Conservation (phyloP, 768 basidiomycete species). For the Coprinopsis sp. region DNA sequence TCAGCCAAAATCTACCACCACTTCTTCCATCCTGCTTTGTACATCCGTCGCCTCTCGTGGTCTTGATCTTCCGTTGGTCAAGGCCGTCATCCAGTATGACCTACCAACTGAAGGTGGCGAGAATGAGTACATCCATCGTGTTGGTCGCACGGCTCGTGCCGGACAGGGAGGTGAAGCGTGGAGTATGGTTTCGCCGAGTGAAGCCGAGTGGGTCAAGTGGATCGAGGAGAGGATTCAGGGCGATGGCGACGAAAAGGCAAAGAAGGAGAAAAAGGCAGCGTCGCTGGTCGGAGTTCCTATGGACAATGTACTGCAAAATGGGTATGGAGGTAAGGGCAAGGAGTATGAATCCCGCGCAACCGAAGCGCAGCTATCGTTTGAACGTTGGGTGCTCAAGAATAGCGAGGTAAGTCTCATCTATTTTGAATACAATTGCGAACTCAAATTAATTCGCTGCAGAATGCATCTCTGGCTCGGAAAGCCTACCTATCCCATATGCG, state of each 20-base stretch:
- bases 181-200: conserved; percentile 85
- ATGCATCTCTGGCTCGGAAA: conserved; percentile 68
- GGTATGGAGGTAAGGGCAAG: conserved; percentile 78
- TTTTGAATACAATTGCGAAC: conserved; percentile 1
- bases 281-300: conserved; percentile 56
- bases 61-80: conserved; percentile 90
- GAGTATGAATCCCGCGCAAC: conserved; percentile 91
- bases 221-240: conserved; percentile 78
- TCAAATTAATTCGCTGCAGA: conserved; percentile 39
- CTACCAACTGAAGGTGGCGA: conserved; percentile 95
- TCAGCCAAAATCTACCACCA: conserved; percentile 21
- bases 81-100: conserved; percentile 93
- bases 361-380: conserved; percentile 91
- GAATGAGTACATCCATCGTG: conserved; percentile 95
- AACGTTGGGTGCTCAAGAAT: conserved; percentile 80
- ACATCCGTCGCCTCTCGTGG: conserved; percentile 99
- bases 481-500: conserved; percentile 92
- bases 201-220: conserved; percentile 88
- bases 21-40: conserved; percentile 76
- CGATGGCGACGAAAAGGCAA: conserved; percentile 25
- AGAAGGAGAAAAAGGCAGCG: conserved; percentile 33
- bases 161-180: conserved; percentile 96
- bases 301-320: conserved; percentile 68
- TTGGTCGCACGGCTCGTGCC: conserved; percentile 94
- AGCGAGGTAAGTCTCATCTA: conserved; percentile 49